Base-by-base conservation (phyloP, 495 filamentous ascomycete genomes). In the Penicillium longicatenatum region DNA sequence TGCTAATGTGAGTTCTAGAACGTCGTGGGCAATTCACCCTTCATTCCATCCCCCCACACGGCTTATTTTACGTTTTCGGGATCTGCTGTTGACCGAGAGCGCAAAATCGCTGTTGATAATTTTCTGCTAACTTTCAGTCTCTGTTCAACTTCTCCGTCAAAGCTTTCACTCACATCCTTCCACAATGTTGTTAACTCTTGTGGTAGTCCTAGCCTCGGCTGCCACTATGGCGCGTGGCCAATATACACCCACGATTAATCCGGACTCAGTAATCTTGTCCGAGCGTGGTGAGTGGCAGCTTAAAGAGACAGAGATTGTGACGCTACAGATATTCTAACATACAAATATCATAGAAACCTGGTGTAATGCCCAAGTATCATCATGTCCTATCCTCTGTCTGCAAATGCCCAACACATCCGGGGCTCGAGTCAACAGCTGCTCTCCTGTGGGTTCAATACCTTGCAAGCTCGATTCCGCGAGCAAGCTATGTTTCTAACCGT, bases 341-440 rank as follows among this genome's bases (percentile, higher is more conserved):
- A 24, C 43, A 21, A 0, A n/a, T n/a, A n/a, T 31, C 50, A 52
- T 66, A 90, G 87, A 79, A 33, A 71, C 74, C 41, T 95, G 91
- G 91, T 95, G 91, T 70, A 55, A 69, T 16, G 73, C 81, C 55
- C 88, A 95, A 69, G 77, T 71, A 48, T 81, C 82, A 45, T 74
- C 82, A 49, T 95, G 91, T 70, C 89, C 89, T 7, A 76, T 91
- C 54, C 84, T 97, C 65, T 97, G 92, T 76, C 75, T 88, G 41
- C 89, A 96, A 64, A 67, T 83, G 24, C 70, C 79, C 21, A 48
- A 48, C 24, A 30, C 45, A 7, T 31, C 45, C 11, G 79, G 78
- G 39, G 59, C 86, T 24, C 60, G 70, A 6, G 59, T 69, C 17
- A 95, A 97, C 72, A 75, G 67, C 29, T 96, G 92, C 69, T 80